Evolutionary conservation across 2,329 filamentous ascomycete genomes (phyloP), one percentile per base, ranked within the genome.

Genomic region (Pseudogymnoascus destructans): DNA sequence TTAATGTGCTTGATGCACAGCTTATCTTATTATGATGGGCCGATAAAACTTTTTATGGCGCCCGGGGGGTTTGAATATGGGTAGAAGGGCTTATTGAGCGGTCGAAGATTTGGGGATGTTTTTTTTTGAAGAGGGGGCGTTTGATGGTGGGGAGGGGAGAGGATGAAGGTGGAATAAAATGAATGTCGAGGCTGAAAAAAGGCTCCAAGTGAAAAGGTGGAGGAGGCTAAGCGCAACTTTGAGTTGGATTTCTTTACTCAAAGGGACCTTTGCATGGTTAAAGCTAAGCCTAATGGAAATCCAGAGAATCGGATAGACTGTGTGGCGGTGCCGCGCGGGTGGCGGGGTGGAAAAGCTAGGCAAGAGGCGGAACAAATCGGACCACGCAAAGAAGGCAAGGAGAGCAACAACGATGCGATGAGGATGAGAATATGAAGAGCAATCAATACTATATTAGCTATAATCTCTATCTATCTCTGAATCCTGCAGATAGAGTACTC

Each of bases 111-210:
- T 56, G 54, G 15, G 17, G 15, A 3, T 27, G 27, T 7, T 30
- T 8, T 30, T 56, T 55, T 35, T 35, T 23, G 30, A 56, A 56
- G 32, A 35, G 54, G 35, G 54, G 23, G 5, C 17, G 17, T 30
- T 56, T 56, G 30, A 36, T 35, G 54, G 33, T 35, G 33, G 32
- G 54, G 54, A 11, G 54, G 30, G 21, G 21, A 21, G 19, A 56
- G 21, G 54, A 21, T 36, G 30, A 21, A 38, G 17, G 32, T 17
- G 8, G 11, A 35, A 35, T 38, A 35, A 56, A 56, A 56, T 56
- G 30, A 56, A 23, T 36, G 54, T 56, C 54, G 35, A 56, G 54
- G 54, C 54, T 56, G 54, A 56, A 56, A 56, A 55, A 23, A 56
- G 54, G 32, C 32, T 36, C 32, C 54, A 23, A 56, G 54, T 36